Base-by-base conservation (phyloP, 1,284 basidiomycete genomes). In the Vanrija pseudolonga region DNA sequence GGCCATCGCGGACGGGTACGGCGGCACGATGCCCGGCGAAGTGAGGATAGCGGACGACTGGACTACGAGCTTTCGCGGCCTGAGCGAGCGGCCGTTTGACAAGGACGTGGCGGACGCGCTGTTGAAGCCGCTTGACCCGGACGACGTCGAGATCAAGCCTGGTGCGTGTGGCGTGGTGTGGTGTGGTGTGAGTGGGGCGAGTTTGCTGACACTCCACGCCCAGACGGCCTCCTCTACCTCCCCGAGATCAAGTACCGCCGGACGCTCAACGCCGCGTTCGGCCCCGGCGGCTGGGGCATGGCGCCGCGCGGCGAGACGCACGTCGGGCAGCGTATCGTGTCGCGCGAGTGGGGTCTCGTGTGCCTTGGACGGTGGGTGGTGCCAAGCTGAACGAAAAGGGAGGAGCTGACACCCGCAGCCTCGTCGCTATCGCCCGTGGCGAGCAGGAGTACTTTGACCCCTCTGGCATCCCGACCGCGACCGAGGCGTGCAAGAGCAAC, bases 221-320 rank as follows among this genome's bases (percentile, higher is more conserved):
- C 65, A 92, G 95, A 98, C 65, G 95, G 95, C 3, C 80, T 98
- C 32, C 79, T 98, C 26, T 98, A 97, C 77, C 84, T 98, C 11
- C 95, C 95, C 22, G 95, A 98, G 74, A 98, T 98, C 73, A 96
- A 98, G 75, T 98, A 98, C 72, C 84, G 95, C n/a, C 84, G 95
- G 15, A 87, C 93, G 38, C 77, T 98, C 44, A 98, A 98, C 80
- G 85, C 82, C 60, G 92, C 95, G 0, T 98, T 98, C 67, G 95
- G 95, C 9, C 95, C 95, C 6, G 95, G 95, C 14, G 94, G 88
- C 3, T 98, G 95, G 95, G 95, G 95, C 18, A 82, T 98, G 53
- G 95, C 93, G 14, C 95, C 95, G 3, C 83, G 95, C 20, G 87
- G 89, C 45, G 90, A 94, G 76, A 93, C 90, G 11, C 89, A 92